Evolutionary conservation across 2,329 filamentous ascomycete species (phyloP).

Genomic region (Aspergillus proliferans): DNA sequence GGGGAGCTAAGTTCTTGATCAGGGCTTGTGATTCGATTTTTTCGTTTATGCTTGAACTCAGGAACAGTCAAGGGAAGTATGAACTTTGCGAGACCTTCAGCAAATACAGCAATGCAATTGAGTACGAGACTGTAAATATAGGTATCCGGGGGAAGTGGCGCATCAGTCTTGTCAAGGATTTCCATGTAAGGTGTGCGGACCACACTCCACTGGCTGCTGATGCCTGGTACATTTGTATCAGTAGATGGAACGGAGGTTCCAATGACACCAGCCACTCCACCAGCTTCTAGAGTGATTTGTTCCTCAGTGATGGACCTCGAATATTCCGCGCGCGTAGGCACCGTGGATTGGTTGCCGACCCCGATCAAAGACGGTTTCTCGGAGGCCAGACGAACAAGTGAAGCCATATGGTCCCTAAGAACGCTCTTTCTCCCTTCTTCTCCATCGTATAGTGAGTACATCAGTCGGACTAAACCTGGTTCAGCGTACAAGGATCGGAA

Average conservation of each 20-base stretch:
- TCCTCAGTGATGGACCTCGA: constrained; percentile 59
- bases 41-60: constrained; percentile 54
- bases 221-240: constrained; percentile 62
- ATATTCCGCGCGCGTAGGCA: constrained; percentile 59
- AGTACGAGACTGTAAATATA: constrained; percentile 88
- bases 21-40: constrained; percentile 29
- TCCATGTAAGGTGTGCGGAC: constrained; percentile 85
- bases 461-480: constrained; percentile 66
- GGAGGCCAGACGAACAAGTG: constrained; percentile 85
- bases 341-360: constrained; percentile 78
- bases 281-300: constrained; percentile 82
- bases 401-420: constrained; percentile 73
- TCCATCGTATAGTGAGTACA: constrained; percentile 75
- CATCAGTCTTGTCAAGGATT: constrained; percentile 84
- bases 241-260: constrained; percentile 62
- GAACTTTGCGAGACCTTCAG: constrained; percentile 88
- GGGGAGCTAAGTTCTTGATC: constrained; percentile 30
- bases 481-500: constrained; percentile 82
- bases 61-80: constrained; percentile 86
- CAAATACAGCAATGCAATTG: constrained; percentile 81
- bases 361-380: constrained; percentile 88
- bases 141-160: constrained; percentile 77
- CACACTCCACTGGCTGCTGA: constrained; percentile 87
- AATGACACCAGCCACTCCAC: constrained; percentile 82
- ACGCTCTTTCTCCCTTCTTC: constrained; percentile 66